Conservation (phyloP, 495 filamentous ascomycete species). For the Lasiosphaeria ovina region DNA sequence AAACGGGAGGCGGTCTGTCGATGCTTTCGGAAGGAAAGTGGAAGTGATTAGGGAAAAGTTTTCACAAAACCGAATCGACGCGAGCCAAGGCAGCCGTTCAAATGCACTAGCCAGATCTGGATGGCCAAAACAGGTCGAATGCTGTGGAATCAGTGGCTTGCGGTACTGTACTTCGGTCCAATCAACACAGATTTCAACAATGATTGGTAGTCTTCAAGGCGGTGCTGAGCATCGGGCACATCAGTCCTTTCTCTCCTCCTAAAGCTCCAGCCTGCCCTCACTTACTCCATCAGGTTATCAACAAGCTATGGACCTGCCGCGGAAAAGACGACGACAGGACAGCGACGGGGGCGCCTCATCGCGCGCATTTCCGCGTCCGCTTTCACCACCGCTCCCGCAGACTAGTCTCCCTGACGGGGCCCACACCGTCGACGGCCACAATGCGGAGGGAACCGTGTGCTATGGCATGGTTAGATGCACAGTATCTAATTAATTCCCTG, state of each 20-base stretch:
- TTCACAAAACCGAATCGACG: too few relatives aligned
- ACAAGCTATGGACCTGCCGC: neutral
- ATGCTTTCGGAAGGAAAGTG: neutral
- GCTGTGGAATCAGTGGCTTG: too few relatives aligned
- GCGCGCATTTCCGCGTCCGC: neutral
- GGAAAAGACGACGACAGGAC: neutral
- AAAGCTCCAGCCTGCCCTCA: neutral
- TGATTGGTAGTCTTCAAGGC: too few relatives aligned
- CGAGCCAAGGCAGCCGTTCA: too few relatives aligned
- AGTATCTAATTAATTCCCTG: neutral
- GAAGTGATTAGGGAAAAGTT: neutral
- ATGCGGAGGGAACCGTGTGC: neutral
- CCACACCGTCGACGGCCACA: neutral
- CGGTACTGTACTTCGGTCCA: too few relatives aligned
- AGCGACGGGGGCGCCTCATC: neutral
- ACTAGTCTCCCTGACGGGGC: neutral
- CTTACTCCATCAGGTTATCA: neutral
- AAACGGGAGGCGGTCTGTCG: neutral
- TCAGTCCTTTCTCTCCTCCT: too few relatives aligned
- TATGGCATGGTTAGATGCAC: constrained; percentile 10
- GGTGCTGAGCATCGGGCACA: too few relatives aligned
- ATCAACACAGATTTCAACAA: too few relatives aligned
- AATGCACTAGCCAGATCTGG: too few relatives aligned
- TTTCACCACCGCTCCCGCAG: neutral
- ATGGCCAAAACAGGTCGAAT: too few relatives aligned